Conservation (phyloP, 1,284 basidiomycete species). For the Apiotrichum laibachii region DNA sequence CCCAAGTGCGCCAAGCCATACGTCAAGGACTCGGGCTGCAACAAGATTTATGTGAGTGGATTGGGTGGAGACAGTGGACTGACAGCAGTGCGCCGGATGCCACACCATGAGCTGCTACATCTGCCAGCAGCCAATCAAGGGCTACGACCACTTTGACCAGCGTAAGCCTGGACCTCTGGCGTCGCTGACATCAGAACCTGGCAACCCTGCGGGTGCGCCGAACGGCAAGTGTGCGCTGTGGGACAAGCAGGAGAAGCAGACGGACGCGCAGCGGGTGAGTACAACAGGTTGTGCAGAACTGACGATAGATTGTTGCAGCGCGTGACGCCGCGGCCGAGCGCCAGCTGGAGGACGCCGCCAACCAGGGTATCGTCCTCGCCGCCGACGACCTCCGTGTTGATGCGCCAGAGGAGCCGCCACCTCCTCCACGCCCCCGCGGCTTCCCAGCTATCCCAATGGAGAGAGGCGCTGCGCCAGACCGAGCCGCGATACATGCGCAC, state of each 20-base stretch:
- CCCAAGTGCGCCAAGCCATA: constrained; percentile 55
- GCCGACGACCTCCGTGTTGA: constrained; percentile 61
- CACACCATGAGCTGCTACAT: constrained; percentile 70
- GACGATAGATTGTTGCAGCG: constrained; percentile 46
- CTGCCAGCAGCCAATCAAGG: constrained; percentile 63
- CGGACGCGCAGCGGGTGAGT: constrained; percentile 58
- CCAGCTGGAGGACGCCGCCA: background rate
- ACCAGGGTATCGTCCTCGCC: constrained; percentile 51
- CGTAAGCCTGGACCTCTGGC: constrained; percentile 12
- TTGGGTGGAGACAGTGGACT: constrained; percentile 2
- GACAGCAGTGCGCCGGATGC: constrained; percentile 61
- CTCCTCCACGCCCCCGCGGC: background rate
- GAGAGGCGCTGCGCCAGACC: too few relatives aligned
- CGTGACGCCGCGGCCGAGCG: constrained; percentile 52
- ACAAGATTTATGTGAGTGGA: constrained; percentile 55
- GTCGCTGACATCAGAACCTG: background rate
- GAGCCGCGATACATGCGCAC: too few relatives aligned
- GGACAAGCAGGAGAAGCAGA: constrained; percentile 54
- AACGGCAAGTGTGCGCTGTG: constrained; percentile 57
- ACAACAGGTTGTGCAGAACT: constrained; percentile 58
- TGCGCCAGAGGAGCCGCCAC: constrained; percentile 50
- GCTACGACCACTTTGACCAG: constrained; percentile 72
- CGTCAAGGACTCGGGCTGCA: constrained; percentile 54
- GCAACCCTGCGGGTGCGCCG: background rate
- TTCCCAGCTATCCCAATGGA: background rate